Conservation (phyloP, 805 yeast genomes). For the Metschnikowia bowlesiae region DNA sequence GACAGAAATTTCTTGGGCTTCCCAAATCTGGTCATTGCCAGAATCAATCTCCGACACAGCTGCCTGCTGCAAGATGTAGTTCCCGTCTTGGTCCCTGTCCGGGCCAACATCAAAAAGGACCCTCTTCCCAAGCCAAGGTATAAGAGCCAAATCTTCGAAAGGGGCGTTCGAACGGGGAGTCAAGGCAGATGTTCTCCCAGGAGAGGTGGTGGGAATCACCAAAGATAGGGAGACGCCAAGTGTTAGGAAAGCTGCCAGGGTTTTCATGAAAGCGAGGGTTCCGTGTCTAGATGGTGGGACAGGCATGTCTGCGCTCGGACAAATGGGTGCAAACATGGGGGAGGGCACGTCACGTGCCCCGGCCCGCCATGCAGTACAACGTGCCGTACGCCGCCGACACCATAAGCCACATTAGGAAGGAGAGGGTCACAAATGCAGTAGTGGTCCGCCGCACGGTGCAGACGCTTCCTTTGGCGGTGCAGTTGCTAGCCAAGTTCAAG, state of each 20-base stretch:
- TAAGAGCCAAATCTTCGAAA: background rate
- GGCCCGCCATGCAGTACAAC: conserved; percentile 31
- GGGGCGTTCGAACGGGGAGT: background rate
- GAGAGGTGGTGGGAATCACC: background rate
- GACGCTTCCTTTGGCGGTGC: background rate
- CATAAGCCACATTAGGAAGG: conserved; percentile 36
- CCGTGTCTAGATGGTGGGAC: background rate
- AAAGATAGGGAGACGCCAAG: background rate
- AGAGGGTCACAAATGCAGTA: conserved; percentile 34
- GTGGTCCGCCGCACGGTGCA: background rate
- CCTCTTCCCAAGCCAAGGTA: background rate
- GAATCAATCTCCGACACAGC: background rate
- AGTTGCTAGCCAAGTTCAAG: conserved; percentile 18
- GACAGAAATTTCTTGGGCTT: background rate
- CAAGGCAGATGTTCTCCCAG: too few relatives aligned
- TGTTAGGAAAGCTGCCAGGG: background rate
- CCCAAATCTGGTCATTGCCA: background rate
- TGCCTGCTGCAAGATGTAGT: background rate
- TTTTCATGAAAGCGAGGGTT: background rate
- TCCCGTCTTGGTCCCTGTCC: background rate
- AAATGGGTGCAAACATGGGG: background rate
- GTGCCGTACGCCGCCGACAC: conserved; percentile 36
- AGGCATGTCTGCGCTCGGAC: background rate
- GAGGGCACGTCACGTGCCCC: conserved; percentile 5
- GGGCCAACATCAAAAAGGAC: background rate